phyloP scores from a whole-genome alignment of 306 rosid species.

The Pachyrhizus erosus region DNA sequence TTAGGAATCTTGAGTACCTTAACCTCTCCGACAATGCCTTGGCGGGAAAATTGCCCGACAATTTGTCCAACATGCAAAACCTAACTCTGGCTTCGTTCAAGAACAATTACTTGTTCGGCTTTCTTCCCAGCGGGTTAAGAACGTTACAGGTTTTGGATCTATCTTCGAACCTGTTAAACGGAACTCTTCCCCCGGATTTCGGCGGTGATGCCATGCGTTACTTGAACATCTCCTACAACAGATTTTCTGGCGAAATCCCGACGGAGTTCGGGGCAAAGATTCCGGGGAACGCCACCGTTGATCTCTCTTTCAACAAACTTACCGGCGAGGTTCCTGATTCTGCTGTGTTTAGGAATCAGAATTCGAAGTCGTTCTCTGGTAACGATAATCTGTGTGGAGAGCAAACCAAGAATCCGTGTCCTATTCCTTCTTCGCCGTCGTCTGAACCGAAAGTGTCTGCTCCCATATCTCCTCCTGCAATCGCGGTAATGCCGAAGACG shows the following conservation, averaged over 20 bases:
- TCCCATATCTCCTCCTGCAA: slow-evolving; percentile 81
- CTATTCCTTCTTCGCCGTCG: slow-evolving; percentile 66
- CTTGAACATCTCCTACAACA: slow-evolving; percentile 74
- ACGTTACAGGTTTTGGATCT: slow-evolving; percentile 68
- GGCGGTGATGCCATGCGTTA: slow-evolving; percentile 59
- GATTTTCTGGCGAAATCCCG: slow-evolving; percentile 69
- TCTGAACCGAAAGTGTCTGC: slow-evolving; percentile 46
- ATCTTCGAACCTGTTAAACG: slow-evolving; percentile 79
- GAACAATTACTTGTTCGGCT: slow-evolving; percentile 72
- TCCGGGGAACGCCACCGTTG: slow-evolving; percentile 66
- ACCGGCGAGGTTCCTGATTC: slow-evolving; percentile 69
- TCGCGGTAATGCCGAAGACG: slow-evolving; percentile 80
- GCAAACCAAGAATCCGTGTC: slow-evolving; percentile 56
- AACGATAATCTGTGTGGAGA: slow-evolving; percentile 73
- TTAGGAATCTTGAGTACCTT: slow-evolving; percentile 55
- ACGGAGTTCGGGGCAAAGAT: slow-evolving; percentile 54
- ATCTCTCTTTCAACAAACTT: slow-evolving; percentile 78
- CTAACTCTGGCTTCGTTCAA: slow-evolving; percentile 57
- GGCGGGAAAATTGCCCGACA: slow-evolving; percentile 67
- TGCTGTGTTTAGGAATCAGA: slow-evolving; percentile 52
- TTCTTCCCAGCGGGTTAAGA: slow-evolving; percentile 54
- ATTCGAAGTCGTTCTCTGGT: slow-evolving; percentile 53
- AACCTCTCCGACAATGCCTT: slow-evolving; percentile 87
- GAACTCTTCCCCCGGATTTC: slow-evolving; percentile 69
- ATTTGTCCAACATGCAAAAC: slow-evolving; percentile 53